phyloP scores from a whole-genome alignment of 2,329 filamentous ascomycete genomes.

The Simplicillium sp. region DNA sequence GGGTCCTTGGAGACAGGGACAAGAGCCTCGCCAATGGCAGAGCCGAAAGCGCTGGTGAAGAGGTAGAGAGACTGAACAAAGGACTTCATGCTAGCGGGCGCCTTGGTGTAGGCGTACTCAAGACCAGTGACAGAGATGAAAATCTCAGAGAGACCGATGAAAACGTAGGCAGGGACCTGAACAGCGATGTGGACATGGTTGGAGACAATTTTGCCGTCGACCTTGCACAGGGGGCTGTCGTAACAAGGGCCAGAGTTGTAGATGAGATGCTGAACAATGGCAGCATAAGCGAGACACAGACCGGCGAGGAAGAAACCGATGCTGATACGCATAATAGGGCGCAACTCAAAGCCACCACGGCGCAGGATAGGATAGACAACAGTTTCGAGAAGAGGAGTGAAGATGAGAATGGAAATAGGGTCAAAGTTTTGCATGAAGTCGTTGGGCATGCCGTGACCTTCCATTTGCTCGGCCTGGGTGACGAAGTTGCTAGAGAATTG shows the following conservation, averaged over 20 bases:
- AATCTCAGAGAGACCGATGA: constrained; percentile 51
- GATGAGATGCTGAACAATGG: constrained; percentile 50
- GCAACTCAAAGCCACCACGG: constrained; percentile 47
- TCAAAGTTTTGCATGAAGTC: constrained; percentile 62
- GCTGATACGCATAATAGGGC: constrained; percentile 56
- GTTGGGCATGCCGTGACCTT: constrained; percentile 58
- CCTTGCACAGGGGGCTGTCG: constrained; percentile 30
- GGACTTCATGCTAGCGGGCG: constrained; percentile 58
- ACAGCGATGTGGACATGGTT: constrained; percentile 45
- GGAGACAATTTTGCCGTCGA: constrained; percentile 20
- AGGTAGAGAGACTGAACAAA: constrained; percentile 51
- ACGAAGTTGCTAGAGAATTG: constrained; percentile 61
- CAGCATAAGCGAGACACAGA: constrained; percentile 47
- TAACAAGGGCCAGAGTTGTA: constrained; percentile 45
- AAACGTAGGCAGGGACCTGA: constrained; percentile 42
- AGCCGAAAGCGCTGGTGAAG: constrained; percentile 48
- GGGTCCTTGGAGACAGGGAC: constrained; percentile 53
- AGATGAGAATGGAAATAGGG: constrained; percentile 55
- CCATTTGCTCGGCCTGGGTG: constrained; percentile 48
- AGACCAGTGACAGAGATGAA: constrained; percentile 59
- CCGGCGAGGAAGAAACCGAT: constrained; percentile 49
- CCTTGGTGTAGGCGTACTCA: constrained; percentile 68
- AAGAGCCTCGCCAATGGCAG: constrained; percentile 51
- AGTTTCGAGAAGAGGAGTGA: constrained; percentile 55
- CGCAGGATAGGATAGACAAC: constrained; percentile 53